Conservation (phyloP, 1,284 basidiomycete genomes). For the Bondarzewia mesenterica region DNA sequence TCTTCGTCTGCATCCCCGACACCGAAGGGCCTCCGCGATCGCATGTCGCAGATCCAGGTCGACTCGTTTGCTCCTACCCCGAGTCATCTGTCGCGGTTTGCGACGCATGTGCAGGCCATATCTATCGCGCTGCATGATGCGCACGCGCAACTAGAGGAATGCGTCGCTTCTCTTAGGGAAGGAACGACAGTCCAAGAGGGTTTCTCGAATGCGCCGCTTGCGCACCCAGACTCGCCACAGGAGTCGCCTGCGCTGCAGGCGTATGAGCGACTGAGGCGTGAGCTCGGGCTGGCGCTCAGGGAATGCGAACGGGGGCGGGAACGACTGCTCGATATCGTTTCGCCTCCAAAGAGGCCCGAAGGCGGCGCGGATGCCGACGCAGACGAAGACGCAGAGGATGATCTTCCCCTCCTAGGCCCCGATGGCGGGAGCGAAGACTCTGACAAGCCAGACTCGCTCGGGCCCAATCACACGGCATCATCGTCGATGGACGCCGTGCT, state of each 20-base stretch:
- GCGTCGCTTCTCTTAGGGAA: slow-evolving; percentile 33
- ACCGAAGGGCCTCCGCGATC: background rate
- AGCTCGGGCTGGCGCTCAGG: slow-evolving; percentile 63
- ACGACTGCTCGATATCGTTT: slow-evolving; percentile 47
- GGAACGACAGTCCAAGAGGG: background rate
- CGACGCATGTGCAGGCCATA: slow-evolving; percentile 62
- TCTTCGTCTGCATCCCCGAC: background rate
- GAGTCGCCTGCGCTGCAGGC: slow-evolving; percentile 48
- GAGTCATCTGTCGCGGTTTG: slow-evolving; percentile 56
- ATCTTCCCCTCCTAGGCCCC: slow-evolving; percentile 40
- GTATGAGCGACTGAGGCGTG: slow-evolving; percentile 65
- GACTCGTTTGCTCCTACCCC: slow-evolving; percentile 66
- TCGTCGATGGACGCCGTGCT: slow-evolving; percentile 4
- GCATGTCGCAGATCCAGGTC: background rate
- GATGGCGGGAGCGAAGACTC: slow-evolving; percentile 46
- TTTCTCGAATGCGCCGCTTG: background rate
- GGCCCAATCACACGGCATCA: background rate
- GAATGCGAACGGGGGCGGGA: slow-evolving; percentile 74
- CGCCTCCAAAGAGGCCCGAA: slow-evolving; percentile 23
- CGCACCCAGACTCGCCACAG: background rate
- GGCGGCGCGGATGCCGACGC: slow-evolving; percentile 6
- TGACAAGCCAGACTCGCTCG: slow-evolving; percentile 33
- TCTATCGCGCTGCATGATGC: slow-evolving; percentile 60
- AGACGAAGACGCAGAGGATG: slow-evolving; percentile 30
- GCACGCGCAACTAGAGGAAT: slow-evolving; percentile 49